Percentiles rank a stretch among this genome's conserved stretches.
Conservation (phyloP, 2,329 filamentous ascomycete genomes). For the Pestalotiopsis sp. region DNA sequence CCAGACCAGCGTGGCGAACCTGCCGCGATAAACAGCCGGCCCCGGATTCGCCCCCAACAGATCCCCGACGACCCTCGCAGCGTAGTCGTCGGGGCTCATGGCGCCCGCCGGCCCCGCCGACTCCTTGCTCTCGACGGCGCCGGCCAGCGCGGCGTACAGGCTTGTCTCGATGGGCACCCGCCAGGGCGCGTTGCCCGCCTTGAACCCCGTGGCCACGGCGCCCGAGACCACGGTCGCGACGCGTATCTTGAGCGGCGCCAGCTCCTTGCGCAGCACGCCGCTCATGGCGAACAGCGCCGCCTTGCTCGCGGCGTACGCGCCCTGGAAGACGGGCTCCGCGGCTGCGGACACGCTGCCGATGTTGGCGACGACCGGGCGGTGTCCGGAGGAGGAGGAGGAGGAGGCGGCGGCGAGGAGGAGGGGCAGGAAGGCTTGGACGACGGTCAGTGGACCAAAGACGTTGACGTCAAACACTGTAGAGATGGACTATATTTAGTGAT, state of each 20-base stretch:
- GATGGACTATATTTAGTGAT: not conserved
- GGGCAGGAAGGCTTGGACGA: conserved; percentile 35
- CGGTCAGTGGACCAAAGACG: conserved; percentile 31
- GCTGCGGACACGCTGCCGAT: conserved; percentile 33
- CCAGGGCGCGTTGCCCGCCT: conserved; percentile 26
- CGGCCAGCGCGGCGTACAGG: conserved; percentile 27
- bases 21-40: not conserved
- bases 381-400: not conserved
- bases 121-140: conserved; percentile 24
- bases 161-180: conserved; percentile 29
- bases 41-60: not conserved
- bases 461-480: conserved; percentile 29
- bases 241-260: conserved; percentile 33
- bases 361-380: conserved; percentile 25
- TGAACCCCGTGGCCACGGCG: conserved; percentile 29
- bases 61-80: not conserved
- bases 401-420: conserved; percentile 26
- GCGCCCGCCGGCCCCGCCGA: not conserved
- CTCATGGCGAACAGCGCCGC: conserved; percentile 28
- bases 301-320: conserved; percentile 35
- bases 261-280: conserved; percentile 31
- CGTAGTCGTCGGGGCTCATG: conserved; percentile 5
- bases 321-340: conserved; percentile 32
- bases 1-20: not conserved
- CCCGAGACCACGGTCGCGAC: conserved; percentile 35